These are phyloP conservation scores for Metarhizium anisopliae DNA, from an alignment of 2,329 filamentous ascomycete species.

Conservation along the genomic window DNA sequence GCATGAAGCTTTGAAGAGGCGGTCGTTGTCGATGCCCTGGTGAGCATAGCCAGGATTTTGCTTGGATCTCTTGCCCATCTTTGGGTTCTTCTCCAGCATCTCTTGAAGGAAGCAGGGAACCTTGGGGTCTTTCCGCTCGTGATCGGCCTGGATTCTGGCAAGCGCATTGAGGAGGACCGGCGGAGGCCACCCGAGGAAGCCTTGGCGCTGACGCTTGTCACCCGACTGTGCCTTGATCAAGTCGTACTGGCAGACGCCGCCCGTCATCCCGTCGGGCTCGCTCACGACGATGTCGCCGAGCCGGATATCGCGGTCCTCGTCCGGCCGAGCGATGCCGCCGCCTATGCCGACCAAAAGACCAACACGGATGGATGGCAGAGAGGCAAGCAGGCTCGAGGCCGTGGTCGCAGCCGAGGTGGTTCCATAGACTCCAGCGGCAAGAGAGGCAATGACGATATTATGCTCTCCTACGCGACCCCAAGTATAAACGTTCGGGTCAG, in stretches of 20 bases:
- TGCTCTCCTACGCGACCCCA: conserved; percentile 13
- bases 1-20: too few relatives aligned
- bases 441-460: conserved; percentile 13
- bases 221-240: conserved; percentile 7
- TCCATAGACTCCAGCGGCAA: conserved; percentile 9
- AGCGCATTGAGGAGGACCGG: conserved; percentile 5
- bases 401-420: conserved; percentile 6
- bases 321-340: conserved; percentile 7
- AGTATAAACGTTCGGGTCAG: conserved; percentile 12
- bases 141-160: not conserved
- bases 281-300: conserved; percentile 4
- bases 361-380: conserved; percentile 8
- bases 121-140: not conserved
- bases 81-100: too few relatives aligned
- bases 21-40: too few relatives aligned
- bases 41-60: too few relatives aligned
- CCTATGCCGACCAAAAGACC: conserved; percentile 11
- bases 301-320: conserved; percentile 8
- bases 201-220: not conserved
- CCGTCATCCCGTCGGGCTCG: not conserved
- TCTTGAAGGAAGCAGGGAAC: not conserved
- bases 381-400: conserved; percentile 7
- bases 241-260: conserved; percentile 11
- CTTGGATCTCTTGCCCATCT: too few relatives aligned
- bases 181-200: not conserved